A percentile compares a stretch with the other conserved stretches of the same genome.
phyloP scores from a whole-genome alignment of 495 filamentous ascomycete genomes.

The Staphylotrichum longicolle region DNA sequence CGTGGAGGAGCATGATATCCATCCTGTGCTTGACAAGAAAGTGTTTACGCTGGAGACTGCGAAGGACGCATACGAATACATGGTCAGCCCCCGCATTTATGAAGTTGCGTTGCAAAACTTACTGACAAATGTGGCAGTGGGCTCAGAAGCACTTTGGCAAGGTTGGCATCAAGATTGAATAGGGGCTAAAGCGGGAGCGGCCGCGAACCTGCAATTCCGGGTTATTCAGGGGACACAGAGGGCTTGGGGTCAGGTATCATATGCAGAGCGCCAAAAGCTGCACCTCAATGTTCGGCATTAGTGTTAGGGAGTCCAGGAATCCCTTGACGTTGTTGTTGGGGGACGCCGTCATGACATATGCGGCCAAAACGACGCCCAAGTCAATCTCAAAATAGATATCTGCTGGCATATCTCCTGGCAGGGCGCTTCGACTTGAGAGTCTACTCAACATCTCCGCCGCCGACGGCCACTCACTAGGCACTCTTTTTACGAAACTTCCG shows the following conservation, averaged over 20 bases:
- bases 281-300: too few relatives aligned
- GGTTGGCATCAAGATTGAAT: constrained; percentile 63
- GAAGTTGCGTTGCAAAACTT: neutral
- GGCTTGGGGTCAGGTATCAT: too few relatives aligned
- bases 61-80: constrained; percentile 49
- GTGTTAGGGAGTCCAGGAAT: too few relatives aligned
- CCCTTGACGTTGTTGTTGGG: too few relatives aligned
- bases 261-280: too few relatives aligned
- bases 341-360: constrained; percentile 6
- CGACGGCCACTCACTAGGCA: too few relatives aligned
- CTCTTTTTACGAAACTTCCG: too few relatives aligned
- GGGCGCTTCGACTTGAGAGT: too few relatives aligned
- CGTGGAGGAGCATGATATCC: constrained; percentile 64
- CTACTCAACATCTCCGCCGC: too few relatives aligned
- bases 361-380: constrained; percentile 20
- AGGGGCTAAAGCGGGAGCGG: constrained; percentile 8
- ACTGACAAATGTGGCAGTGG: constrained; percentile 54
- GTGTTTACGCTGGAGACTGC: constrained; percentile 57
- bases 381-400: constrained; percentile 17
- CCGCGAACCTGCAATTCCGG: too few relatives aligned
- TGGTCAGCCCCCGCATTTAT: constrained; percentile 28
- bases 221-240: too few relatives aligned
- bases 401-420: constrained; percentile 6
- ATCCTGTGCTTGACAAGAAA: constrained; percentile 63
- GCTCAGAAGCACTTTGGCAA: constrained; percentile 77